phyloP scores from a whole-genome alignment of 768 basidiomycete genomes.

The Xanthoconium purpureum region DNA sequence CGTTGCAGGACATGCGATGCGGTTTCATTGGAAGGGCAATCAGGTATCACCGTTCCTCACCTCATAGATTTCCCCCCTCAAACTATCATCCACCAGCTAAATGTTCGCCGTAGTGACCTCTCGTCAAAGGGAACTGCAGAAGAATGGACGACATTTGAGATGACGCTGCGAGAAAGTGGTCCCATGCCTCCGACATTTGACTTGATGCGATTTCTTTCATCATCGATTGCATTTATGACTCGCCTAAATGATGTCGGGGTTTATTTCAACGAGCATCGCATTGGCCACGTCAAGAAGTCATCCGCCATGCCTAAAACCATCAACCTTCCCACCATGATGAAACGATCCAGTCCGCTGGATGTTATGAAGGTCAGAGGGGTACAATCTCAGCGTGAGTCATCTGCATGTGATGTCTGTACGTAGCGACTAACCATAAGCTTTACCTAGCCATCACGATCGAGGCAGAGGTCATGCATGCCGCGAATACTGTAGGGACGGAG shows the following conservation, averaged over 20 bases:
- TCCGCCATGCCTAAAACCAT: background rate
- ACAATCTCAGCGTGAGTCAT: conserved; percentile 55
- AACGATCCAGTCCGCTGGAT: conserved; percentile 49
- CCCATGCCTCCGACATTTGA: conserved; percentile 78
- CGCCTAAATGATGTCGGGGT: conserved; percentile 70
- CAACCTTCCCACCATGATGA: conserved; percentile 39
- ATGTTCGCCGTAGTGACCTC: conserved; percentile 38
- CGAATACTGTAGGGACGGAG: conserved; percentile 6
- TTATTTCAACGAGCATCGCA: conserved; percentile 69
- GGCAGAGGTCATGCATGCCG: conserved; percentile 12
- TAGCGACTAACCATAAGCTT: background rate
- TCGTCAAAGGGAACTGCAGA: conserved; percentile 4
- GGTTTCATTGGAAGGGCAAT: background rate
- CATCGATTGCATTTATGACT: conserved; percentile 89
- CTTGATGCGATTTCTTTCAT: conserved; percentile 86
- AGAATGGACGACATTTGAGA: conserved; percentile 82
- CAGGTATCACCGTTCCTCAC: conserved; percentile 19
- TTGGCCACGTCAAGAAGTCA: conserved; percentile 49
- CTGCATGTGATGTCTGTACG: background rate
- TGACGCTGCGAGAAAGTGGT: conserved; percentile 73
- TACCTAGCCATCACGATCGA: conserved; percentile 39
- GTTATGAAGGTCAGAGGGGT: conserved; percentile 70
- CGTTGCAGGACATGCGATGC: background rate
- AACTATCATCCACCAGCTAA: conserved; percentile 47
- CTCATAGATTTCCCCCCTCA: background rate